Conservation (phyloP, 345 rosid genomes). For the Murraya koenigii region DNA sequence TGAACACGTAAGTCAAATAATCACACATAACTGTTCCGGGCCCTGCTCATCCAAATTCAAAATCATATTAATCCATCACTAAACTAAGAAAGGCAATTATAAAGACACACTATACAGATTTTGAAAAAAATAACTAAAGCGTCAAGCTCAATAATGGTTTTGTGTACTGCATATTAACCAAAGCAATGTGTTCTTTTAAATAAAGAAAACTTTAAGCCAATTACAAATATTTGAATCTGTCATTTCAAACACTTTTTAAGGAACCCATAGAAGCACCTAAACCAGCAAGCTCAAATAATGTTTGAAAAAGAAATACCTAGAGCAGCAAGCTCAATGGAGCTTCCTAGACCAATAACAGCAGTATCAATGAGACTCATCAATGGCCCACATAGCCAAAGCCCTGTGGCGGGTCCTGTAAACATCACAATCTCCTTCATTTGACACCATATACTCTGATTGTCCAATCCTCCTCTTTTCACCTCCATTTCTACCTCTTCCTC, state of each 20-base stretch:
- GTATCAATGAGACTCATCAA: constrained; percentile 96
- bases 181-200: background rate
- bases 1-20: constrained; percentile 64
- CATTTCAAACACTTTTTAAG: background rate
- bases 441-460: constrained; percentile 66
- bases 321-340: constrained; percentile 91
- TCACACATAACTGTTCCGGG: constrained; percentile 94
- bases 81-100: background rate
- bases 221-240: background rate
- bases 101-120: background rate
- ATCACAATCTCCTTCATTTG: constrained; percentile 76
- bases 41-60: constrained; percentile 46
- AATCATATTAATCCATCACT: background rate
- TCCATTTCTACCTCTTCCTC: constrained; percentile 19
- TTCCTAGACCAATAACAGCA: constrained; percentile 85
- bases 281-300: background rate
- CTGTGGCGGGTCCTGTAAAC: constrained; percentile 92
- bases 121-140: background rate
- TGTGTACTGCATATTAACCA: background rate
- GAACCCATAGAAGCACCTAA: background rate
- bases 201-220: background rate
- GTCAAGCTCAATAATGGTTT: background rate
- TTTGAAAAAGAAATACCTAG: constrained; percentile 43
- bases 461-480: constrained; percentile 38
- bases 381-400: constrained; percentile 87